Evolutionary conservation across 1,284 basidiomycete genomes (phyloP), one percentile per base, ranked within the genome.

Genomic region (Ustilago curta): DNA sequence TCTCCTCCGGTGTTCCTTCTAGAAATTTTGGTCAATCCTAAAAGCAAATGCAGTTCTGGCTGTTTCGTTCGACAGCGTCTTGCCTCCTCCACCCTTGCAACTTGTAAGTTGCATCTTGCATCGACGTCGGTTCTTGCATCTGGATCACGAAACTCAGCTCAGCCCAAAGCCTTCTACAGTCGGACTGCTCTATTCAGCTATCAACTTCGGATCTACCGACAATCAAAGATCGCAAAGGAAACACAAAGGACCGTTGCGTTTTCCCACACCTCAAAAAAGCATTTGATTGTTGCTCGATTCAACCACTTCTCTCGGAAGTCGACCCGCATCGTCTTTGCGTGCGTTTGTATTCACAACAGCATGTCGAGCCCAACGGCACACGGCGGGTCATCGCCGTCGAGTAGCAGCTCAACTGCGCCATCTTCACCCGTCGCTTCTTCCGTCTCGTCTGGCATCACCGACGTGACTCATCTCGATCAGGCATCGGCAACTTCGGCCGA

Each of bases 401-500:
- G 59, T 59, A 47, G 35, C 35, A 14, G 31, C 52, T 71, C 69
- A 8, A 62, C 69, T 31, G 69, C 55, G 48, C 62, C 71, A 37
- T 59, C 55, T 3, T 69, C 70, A 3, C 70, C 70, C 45, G 49
- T 61, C 44, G 58, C 62, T 9, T 61, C 72, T 8, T 64, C 70
- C 44, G 53, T 62, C 39, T 70, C 73, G 5, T 70, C 72, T 12
- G 21, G 61, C 9, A 39, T 49, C 25, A 64, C 61, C 23, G 66
- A 72, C n/a, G 63, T 67, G 31, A 65, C 73, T 40, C 51, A 63
- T 4, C 66, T 69, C 27, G 73, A 76, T 37, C 65, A 76, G 27
- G 48, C 77, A 1, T 80, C 78, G 6, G 78, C 78, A 32, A 80
- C 78, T 16, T 76, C 76, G 2, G 76, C 78, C 21, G 78, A 80